Base-by-base conservation (phyloP, 2,329 filamentous ascomycete genomes). In the Xylariales sp. region DNA sequence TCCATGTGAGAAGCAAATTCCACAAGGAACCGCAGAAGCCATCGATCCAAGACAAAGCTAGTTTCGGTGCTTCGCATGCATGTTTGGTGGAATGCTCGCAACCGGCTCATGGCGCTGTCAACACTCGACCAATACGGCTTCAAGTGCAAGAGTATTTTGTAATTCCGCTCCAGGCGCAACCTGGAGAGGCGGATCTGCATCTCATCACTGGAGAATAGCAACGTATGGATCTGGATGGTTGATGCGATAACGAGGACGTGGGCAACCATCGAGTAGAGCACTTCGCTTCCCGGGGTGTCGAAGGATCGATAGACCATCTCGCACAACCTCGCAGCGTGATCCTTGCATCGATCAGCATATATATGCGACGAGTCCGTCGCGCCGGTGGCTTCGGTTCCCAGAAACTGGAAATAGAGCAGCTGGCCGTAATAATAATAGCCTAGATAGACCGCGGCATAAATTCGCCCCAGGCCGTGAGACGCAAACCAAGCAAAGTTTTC, bases 181-280 rank as follows among this genome's bases (percentile, higher is more conserved):
- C 58, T 57, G 2, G 67, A 62, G 4, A 51, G 46, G 0, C 45
- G 40, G 6, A 68, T 60, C 32, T 66, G 55, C 5, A 40, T 43
- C 15, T 65, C 58, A 15, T 61, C 54, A 1, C 50, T 50, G 33
- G 54, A 54, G 40, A 70, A 70, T 1, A 72, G 57, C 1, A 72
- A 53, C 0, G 55, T 69, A 40, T 72, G 67, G 11, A 72, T 58
- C 33, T 70, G 62, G 1, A 71, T 58, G 0, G 68, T 68, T 1
- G 67, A 72, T 1, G 66, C 59, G 19, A 72, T 63, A 8, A 70
- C 63, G 5, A 69, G 53, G 23, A 70, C 63, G 46, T 72, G 67
- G 0, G 64, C 67, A 1, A 70, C 62, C 53, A 69, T 63, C 8
- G 55, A 60, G 41, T 69, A 70, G 18, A 62, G 57, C 11, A 62